Evolutionary conservation across 2,329 filamentous ascomycete genomes (phyloP), one percentile per base, ranked within the genome.

Genomic region (Sporothrix pallida): DNA sequence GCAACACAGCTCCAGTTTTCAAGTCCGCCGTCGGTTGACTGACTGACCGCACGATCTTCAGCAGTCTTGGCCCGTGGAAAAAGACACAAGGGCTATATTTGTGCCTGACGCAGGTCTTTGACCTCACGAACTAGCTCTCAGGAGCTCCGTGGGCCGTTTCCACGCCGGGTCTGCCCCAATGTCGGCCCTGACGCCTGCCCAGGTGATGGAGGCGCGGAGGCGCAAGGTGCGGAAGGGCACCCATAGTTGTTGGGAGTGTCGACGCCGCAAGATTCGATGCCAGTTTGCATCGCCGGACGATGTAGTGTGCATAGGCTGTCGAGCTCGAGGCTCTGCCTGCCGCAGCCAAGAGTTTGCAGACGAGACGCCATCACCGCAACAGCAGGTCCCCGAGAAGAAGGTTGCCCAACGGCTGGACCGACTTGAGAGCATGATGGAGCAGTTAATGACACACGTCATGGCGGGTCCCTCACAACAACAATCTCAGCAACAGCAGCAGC

Each of bases 241-340:
- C 1, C 83, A 83, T 75, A 87, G 86, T 76, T 87, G 86, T 77
- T 88, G 86, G 86, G 85, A 87, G 78, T 88, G 86, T 73, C 80
- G 82, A 20, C 82, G 84, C 67, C 82, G 86, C 58, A 88, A 88
- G 78, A 83, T 86, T 62, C 82, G 82, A 48, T 88, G 86, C 77
- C 82, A 84, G 62, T 85, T 83, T 71, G 75, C 80, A 37, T 80
- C 81, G 1, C 79, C 80, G 17, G 77, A 81, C 42, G 83, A 84
- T 37, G 72, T 78, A 3, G 76, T 83, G 3, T 87, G 86, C 76
- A 78, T 82, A 50, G 82, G 82, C 20, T 87, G 86, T 76, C 80
- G 83, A 58, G 78, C 81, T 13, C 82, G 85, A 31, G 82, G 82
- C 2, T 80, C 81, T 0, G 74, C 76, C 9, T 86, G 85, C 74